Conservation (phyloP, 2,329 filamentous ascomycete genomes). For the Fusarium verticillioides region DNA sequence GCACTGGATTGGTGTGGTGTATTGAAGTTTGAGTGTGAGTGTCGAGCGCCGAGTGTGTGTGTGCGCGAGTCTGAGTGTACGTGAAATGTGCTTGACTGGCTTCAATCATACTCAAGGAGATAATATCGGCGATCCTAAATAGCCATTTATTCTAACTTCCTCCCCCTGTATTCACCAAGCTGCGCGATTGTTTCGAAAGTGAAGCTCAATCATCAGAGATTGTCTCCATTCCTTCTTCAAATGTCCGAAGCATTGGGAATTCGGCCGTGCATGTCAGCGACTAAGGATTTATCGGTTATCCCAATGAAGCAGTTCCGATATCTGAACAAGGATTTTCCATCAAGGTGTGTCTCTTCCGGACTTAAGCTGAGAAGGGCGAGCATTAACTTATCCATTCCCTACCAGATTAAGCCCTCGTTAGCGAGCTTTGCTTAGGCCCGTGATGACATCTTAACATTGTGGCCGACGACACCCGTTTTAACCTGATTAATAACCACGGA, state of each 20-base stretch:
- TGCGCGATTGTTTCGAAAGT: constrained; percentile 14
- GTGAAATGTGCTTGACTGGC: background rate
- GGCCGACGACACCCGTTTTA: constrained; percentile 42
- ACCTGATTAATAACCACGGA: constrained; percentile 29
- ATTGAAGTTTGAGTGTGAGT: constrained; percentile 15
- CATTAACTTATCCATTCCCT: constrained; percentile 35
- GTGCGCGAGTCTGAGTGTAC: background rate
- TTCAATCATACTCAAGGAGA: background rate
- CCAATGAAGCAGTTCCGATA: constrained; percentile 44
- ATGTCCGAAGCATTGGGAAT: constrained; percentile 11
- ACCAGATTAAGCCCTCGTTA: constrained; percentile 29
- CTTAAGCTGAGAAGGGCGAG: constrained; percentile 37
- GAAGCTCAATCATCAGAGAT: background rate
- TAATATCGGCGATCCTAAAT: background rate
- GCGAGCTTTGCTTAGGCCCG: constrained; percentile 14
- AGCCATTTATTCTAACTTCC: background rate
- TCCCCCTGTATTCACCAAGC: constrained; percentile 7
- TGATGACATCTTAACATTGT: constrained; percentile 23
- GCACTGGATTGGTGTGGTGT: constrained; percentile 35
- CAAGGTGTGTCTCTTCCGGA: constrained; percentile 35
- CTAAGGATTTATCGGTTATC: constrained; percentile 36
- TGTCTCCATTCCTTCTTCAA: background rate
- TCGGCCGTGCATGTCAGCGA: constrained; percentile 33
- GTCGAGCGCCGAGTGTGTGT: background rate
- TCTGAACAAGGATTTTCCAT: constrained; percentile 39